Base-by-base conservation (phyloP, 208 protist species). In the Leishmania braziliensis region DNA sequence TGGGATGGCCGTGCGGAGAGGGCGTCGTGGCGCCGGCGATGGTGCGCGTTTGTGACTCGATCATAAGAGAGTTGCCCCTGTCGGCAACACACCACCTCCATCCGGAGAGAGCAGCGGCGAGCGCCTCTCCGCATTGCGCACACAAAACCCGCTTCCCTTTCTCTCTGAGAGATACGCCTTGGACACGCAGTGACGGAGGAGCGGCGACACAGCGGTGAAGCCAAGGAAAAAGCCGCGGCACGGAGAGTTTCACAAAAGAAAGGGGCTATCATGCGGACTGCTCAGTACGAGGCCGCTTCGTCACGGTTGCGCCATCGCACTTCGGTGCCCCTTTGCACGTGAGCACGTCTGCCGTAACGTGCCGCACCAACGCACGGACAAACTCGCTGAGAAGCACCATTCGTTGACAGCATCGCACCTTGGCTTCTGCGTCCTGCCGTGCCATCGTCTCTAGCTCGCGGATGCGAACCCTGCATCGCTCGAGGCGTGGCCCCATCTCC, bases 371-470 rank as follows among this genome's bases (percentile, higher is more conserved):
- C 23, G 80, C 65, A 4, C 43, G 63, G 62, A 84, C 81, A 63
- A 84, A 86, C 78, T 82, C 82, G 43, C 85, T 83, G 53, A 92
- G 81, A 48, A 91, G 75, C 69, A 91, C 81, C 88, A 91, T 91
- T 53, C 86, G 86, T 72, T 91, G 83, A 65, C 80, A 82, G 65
- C 88, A 89, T 46, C 78, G 79, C 75, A 91, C 70, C 48, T 86
- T 82, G 3, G 69, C 77, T 66, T 74, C 65, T 16, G 84, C 75
- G 23, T 89, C 81, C 29, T 84, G 84, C 18, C 54, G 80, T 51
- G 82, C 71, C 69, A 84, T 69, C 58, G 76, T 36, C 66, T 92
- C 86, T 77, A 92, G 65, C 63, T 90, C 87, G 0, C 68, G n/a
- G 18, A 92, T 75, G 10, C 89, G 89, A 66, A 84, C 79, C 39